A percentile compares a stretch with the other conserved stretches of the same genome.
phyloP scores from a whole-genome alignment of 331 rosid species.

The Quercus phellos region DNA sequence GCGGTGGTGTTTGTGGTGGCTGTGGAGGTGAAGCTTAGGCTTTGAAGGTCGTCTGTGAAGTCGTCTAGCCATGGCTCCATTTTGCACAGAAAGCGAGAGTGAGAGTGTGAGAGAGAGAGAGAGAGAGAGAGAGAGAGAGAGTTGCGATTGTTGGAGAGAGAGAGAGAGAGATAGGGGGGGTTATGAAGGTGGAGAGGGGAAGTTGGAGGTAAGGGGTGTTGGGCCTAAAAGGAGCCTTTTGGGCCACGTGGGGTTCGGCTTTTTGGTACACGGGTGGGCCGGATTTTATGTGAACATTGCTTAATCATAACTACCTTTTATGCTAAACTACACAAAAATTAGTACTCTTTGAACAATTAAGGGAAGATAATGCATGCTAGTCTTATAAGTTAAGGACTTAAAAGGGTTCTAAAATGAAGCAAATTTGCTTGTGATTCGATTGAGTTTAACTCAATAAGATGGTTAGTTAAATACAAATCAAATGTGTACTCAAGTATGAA shows the following conservation, averaged over 20 bases:
- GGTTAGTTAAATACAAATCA: no score
- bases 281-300: neutral
- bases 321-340: neutral
- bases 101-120: neutral
- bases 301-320: neutral
- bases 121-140: neutral
- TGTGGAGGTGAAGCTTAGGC: slow-evolving; percentile 70
- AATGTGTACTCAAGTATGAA: no score
- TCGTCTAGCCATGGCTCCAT: slow-evolving; percentile 77
- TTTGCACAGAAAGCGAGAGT: slow-evolving; percentile 14
- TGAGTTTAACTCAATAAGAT: no score
- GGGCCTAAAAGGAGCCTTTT: slow-evolving; percentile 15
- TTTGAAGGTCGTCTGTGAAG: slow-evolving; percentile 74
- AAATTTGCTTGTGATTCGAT: no score
- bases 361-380: no score
- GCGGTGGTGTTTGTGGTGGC: slow-evolving; percentile 41
- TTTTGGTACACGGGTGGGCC: neutral
- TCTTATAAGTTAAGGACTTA: no score
- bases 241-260: neutral
- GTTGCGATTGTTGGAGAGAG: slow-evolving; percentile 13
- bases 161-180: neutral
- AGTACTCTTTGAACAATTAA: no score
- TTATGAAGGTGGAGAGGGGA: slow-evolving; percentile 9
- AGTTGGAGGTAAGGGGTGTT: neutral
- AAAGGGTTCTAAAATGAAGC: no score